Evolutionary conservation across 352 stramenopile species (phyloP).

Genomic region (Globisporangium alternatum): DNA sequence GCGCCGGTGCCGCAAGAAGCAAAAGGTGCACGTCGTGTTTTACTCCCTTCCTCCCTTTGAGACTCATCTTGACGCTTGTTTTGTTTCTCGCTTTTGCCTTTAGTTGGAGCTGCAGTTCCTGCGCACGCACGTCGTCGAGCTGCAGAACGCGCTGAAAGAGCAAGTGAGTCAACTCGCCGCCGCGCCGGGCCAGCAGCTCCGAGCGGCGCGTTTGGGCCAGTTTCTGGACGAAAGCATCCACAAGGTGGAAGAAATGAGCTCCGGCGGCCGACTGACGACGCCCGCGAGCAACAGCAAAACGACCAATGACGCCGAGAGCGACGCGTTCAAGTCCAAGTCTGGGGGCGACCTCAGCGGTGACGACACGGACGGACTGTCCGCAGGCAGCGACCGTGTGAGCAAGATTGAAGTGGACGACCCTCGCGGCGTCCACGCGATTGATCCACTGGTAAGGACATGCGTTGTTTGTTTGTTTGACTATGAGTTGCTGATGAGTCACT

Average conservation of each 20-base stretch:
- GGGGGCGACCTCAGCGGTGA: conserved; percentile 39
- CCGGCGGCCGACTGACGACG: conserved; percentile 33
- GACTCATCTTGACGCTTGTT: background rate
- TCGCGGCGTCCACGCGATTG: conserved; percentile 41
- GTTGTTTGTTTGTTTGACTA: background rate
- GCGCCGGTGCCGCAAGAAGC: conserved; percentile 78
- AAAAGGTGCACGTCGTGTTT: conserved; percentile 39
- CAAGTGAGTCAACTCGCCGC: conserved; percentile 50
- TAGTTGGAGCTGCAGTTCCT: conserved; percentile 82
- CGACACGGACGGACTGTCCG: conserved; percentile 37
- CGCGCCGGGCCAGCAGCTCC: conserved; percentile 38
- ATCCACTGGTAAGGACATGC: conserved; percentile 26
- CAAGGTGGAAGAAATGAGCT: conserved; percentile 82
- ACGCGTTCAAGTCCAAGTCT: conserved; percentile 21
- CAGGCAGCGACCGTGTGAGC: conserved; percentile 38
- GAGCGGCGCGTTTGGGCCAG: conserved; percentile 42
- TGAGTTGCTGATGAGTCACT: background rate
- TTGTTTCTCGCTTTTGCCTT: background rate
- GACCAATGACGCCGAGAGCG: conserved; percentile 22
- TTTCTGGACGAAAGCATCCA: conserved; percentile 69
- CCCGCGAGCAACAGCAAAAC: conserved; percentile 26
- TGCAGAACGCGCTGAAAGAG: conserved; percentile 67
- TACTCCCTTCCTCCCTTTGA: background rate
- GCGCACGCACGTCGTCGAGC: conserved; percentile 75
- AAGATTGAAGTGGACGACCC: conserved; percentile 61